Evolutionary conservation across 2,329 filamentous ascomycete species (phyloP).

Genomic region (Colletotrichum trifolii): DNA sequence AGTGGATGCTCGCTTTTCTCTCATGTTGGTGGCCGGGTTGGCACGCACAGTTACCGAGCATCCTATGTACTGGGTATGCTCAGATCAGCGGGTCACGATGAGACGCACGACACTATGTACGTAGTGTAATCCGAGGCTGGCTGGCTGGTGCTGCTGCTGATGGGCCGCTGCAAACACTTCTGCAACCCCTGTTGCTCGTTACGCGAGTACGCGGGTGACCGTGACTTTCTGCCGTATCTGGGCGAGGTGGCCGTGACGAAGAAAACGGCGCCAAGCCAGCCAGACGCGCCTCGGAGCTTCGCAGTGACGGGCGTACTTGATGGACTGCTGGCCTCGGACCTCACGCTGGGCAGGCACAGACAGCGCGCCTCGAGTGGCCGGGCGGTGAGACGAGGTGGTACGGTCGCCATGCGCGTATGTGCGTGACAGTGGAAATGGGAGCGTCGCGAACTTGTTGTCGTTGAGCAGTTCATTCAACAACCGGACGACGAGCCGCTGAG

Average conservation of each 20-base stretch:
- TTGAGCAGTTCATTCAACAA: background rate
- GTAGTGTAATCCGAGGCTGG: conserved; percentile 16
- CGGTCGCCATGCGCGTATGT: conserved; percentile 17
- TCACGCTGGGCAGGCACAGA: conserved; percentile 16
- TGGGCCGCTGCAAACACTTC: conserved; percentile 27
- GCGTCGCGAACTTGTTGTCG: background rate
- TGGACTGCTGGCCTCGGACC: background rate
- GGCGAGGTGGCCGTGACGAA: conserved; percentile 7
- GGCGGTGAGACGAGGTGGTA: conserved; percentile 27
- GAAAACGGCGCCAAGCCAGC: conserved; percentile 31
- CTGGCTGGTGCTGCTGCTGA: background rate
- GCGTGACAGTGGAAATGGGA: background rate
- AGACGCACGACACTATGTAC: conserved; percentile 10
- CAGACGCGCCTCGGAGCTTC: conserved; percentile 30
- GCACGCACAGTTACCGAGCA: background rate
- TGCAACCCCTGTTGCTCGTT: conserved; percentile 10
- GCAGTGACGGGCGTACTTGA: conserved; percentile 8
- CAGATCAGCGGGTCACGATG: conserved; percentile 19
- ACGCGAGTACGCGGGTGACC: conserved; percentile 24
- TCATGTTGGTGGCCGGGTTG: conserved; percentile 11
- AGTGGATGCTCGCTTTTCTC: conserved; percentile 3
- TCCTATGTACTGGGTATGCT: conserved; percentile 4
- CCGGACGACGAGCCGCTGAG: background rate
- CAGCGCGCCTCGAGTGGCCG: conserved; percentile 5
- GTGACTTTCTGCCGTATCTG: conserved; percentile 18